These are phyloP conservation scores for Boletus patriciae DNA, from an alignment of 768 basidiomycete genomes.

Conservation along the genomic window DNA sequence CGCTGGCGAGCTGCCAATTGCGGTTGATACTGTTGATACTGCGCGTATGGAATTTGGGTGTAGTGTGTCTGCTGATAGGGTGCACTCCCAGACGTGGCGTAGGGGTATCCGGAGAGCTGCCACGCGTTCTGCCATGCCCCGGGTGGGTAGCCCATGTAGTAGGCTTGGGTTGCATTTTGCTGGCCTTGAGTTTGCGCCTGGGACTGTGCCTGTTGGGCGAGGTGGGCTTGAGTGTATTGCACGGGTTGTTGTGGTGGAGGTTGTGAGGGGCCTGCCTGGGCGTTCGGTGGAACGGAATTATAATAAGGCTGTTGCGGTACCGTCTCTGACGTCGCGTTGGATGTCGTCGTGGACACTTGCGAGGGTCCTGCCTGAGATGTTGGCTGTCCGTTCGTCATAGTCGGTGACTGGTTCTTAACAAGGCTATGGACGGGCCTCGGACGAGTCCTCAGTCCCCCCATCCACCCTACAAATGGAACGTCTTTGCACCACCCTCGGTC, in stretches of 20 bases:
- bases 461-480: not conserved
- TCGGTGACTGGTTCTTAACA: constrained; percentile 4
- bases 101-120: constrained; percentile 36
- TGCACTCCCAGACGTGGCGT: constrained; percentile 29
- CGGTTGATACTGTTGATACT: constrained; percentile 36
- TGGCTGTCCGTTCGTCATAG: constrained; percentile 44
- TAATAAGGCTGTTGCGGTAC: constrained; percentile 10
- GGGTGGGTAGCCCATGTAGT: constrained; percentile 36
- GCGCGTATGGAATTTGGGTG: constrained; percentile 35
- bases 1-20: constrained; percentile 30
- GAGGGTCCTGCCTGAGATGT: constrained; percentile 44
- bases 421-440: not conserved
- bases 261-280: constrained; percentile 20
- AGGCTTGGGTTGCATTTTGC: constrained; percentile 31
- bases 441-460: too few relatives aligned
- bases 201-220: constrained; percentile 18
- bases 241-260: constrained; percentile 14
- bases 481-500: not conserved
- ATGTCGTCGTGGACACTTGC: constrained; percentile 9
- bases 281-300: constrained; percentile 14
- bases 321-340: constrained; percentile 10
- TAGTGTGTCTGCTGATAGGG: constrained; percentile 37
- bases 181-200: constrained; percentile 22
- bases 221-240: constrained; percentile 24
- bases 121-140: constrained; percentile 36